Evolutionary conservation across 2,329 filamentous ascomycete genomes (phyloP).

Genomic region (Pestalotiopsis sp.): DNA sequence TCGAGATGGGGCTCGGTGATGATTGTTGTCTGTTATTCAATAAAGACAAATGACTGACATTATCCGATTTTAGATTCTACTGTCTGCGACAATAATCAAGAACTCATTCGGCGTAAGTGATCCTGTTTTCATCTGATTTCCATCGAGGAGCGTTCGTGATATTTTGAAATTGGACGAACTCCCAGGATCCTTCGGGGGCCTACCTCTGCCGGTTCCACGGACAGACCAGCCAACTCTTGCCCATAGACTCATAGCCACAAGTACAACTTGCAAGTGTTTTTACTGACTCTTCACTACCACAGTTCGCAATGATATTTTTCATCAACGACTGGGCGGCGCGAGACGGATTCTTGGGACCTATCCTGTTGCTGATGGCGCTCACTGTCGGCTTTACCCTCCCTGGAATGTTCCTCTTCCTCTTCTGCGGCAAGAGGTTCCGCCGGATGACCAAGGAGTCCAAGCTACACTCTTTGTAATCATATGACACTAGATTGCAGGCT

Average conservation of each 20-base stretch:
- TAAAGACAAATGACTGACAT: no score
- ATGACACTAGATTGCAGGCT: background rate
- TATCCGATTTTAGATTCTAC: no score
- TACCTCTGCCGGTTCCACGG: no score
- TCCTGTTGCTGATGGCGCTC: constrained; percentile 29
- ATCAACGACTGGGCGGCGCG: constrained; percentile 30
- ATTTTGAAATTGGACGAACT: no score
- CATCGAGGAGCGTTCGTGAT: no score
- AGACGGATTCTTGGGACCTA: constrained; percentile 27
- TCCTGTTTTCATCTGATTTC: no score
- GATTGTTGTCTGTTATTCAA: constrained; percentile 35
- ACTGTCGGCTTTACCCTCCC: constrained; percentile 27
- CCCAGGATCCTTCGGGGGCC: no score
- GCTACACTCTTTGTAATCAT: constrained; percentile 26
- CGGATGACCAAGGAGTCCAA: constrained; percentile 31
- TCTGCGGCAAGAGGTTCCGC: constrained; percentile 32
- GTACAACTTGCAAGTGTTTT: background rate
- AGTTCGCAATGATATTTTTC: constrained; percentile 35
- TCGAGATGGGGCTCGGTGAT: constrained; percentile 40
- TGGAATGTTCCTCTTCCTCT: constrained; percentile 29
- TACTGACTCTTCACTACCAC: background rate
- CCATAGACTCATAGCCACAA: background rate
- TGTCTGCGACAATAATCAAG: constrained; percentile 62
- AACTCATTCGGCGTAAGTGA: constrained; percentile 47
- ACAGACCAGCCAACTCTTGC: background rate